Percentiles rank a stretch among this genome's conserved stretches.
These are phyloP conservation scores for Arachis stenosperma DNA, from an alignment of 306 rosid species.

Conservation along the genomic window DNA sequence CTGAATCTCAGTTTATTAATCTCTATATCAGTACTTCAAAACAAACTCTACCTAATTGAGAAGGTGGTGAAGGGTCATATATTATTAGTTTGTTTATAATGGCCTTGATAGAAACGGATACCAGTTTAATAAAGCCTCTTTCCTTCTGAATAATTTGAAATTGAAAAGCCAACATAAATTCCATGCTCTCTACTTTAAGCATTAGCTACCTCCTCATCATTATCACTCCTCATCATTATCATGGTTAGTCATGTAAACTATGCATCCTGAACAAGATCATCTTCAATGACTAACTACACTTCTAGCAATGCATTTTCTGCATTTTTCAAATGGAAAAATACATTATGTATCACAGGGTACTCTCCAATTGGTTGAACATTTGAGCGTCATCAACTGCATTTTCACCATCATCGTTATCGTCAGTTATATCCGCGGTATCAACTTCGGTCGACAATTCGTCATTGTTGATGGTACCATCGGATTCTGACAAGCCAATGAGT, in stretches of 20 bases:
- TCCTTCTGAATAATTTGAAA: too few relatives aligned
- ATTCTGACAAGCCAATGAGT: constrained; percentile 51
- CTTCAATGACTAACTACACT: not conserved
- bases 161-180: not conserved
- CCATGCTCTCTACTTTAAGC: not conserved
- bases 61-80: too few relatives aligned
- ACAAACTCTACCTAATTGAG: too few relatives aligned
- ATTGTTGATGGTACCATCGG: constrained; percentile 34
- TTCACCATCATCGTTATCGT: constrained; percentile 34
- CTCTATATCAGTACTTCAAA: too few relatives aligned
- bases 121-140: too few relatives aligned
- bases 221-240: not conserved
- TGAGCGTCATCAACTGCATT: constrained; percentile 57
- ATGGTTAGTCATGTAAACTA: not conserved
- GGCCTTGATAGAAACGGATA: too few relatives aligned
- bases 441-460: constrained; percentile 35
- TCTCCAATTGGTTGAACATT: constrained; percentile 53
- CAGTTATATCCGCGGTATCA: constrained; percentile 31
- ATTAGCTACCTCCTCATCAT: constrained; percentile 1
- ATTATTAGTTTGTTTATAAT: too few relatives aligned
- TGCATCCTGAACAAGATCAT: constrained; percentile 8
- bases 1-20: too few relatives aligned
- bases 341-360: constrained; percentile 43
- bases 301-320: constrained; percentile 26
- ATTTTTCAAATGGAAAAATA: not conserved